Conservation (phyloP, 1,139 yeast genomes). For the Sugiyamaella xylanicola region DNA sequence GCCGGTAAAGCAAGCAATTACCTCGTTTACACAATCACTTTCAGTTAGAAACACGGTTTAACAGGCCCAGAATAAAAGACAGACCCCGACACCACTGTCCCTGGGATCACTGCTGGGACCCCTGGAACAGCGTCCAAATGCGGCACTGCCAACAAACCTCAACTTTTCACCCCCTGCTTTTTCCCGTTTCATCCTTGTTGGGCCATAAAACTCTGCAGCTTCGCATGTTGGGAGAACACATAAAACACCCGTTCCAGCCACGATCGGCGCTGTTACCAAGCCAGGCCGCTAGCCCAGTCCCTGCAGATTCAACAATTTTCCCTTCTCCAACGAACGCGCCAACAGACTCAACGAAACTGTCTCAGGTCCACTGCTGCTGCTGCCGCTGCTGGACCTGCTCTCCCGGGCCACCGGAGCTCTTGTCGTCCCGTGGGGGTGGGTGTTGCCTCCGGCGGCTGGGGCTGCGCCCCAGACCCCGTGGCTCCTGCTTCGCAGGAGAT, state of each 20-base stretch:
- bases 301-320: neutral
- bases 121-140: neutral
- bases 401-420: too few relatives aligned
- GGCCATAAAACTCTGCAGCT: neutral
- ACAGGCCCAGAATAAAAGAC: too few relatives aligned
- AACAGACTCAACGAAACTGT: conserved; percentile 1
- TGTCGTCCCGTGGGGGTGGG: too few relatives aligned
- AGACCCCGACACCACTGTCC: too few relatives aligned
- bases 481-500: too few relatives aligned
- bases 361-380: neutral
- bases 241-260: neutral
- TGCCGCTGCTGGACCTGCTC: neutral
- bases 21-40: too few relatives aligned
- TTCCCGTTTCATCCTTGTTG: neutral
- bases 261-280: neutral
- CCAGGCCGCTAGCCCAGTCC: too few relatives aligned
- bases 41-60: too few relatives aligned
- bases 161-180: neutral
- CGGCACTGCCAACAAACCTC: neutral
- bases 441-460: neutral
- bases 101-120: too few relatives aligned
- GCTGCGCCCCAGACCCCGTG: neutral
- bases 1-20: too few relatives aligned
- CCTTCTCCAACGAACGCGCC: neutral
- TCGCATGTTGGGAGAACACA: neutral